A percentile compares a stretch with the other conserved stretches of the same genome.
Conservation (phyloP, 805 yeast genomes). For the Cyberlindnera galapagoensis region DNA sequence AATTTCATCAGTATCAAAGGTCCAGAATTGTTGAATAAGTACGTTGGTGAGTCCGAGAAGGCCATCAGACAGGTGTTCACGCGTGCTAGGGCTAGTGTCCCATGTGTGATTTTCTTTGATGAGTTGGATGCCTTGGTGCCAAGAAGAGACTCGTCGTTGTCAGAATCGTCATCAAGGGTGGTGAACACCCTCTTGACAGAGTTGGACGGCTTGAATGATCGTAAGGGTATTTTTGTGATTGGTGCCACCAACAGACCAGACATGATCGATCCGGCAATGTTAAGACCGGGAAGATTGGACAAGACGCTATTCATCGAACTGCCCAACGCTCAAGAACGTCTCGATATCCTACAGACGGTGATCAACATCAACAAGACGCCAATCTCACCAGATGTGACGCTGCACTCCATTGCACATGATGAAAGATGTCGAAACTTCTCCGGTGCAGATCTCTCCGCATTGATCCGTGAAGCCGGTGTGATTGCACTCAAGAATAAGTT, state of each 20-base stretch:
- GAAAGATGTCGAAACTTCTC: constrained; percentile 82
- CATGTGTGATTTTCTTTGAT: constrained; percentile 92
- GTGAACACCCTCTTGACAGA: constrained; percentile 93
- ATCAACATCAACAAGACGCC: constrained; percentile 74
- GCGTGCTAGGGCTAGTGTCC: constrained; percentile 87
- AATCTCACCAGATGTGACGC: constrained; percentile 52
- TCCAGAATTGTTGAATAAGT: constrained; percentile 89
- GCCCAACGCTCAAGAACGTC: constrained; percentile 72
- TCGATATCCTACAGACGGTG: constrained; percentile 76
- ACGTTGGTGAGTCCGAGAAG: constrained; percentile 93
- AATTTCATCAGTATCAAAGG: constrained; percentile 95
- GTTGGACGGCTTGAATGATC: constrained; percentile 87
- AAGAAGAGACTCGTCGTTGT: constrained; percentile 78
- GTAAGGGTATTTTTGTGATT: constrained; percentile 88
- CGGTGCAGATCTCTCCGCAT: constrained; percentile 92
- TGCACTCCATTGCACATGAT: constrained; percentile 59
- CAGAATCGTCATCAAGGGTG: constrained; percentile 88
- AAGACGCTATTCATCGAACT: constrained; percentile 88
- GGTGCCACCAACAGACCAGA: constrained; percentile 98
- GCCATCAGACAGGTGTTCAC: constrained; percentile 91
- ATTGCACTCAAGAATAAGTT: constrained; percentile 73
- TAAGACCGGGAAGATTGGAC: constrained; percentile 93
- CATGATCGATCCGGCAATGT: constrained; percentile 97
- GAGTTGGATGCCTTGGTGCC: constrained; percentile 96
- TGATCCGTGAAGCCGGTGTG: constrained; percentile 93